These are phyloP conservation scores for Solanum megistacrolobum DNA, from an alignment of 257 asterid genomes.

Conservation along the genomic window DNA sequence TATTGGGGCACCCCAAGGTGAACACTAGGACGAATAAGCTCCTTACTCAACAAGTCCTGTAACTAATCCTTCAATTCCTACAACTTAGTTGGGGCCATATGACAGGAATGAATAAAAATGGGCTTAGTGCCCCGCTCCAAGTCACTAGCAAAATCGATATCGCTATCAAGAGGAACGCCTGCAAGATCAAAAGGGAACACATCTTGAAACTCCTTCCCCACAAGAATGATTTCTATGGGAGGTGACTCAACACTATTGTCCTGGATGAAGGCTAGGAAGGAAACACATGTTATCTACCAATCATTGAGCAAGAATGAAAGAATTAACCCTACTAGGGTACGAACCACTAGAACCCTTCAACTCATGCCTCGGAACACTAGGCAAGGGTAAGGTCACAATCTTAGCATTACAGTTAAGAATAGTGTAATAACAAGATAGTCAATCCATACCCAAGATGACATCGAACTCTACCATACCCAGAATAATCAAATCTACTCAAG, in stretches of 20 bases:
- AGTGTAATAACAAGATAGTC: background rate
- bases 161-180: background rate
- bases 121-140: background rate
- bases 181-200: background rate
- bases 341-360: background rate
- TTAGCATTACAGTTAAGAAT: too few relatives aligned
- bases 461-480: too few relatives aligned
- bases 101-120: background rate
- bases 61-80: background rate
- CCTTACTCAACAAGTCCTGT: background rate
- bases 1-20: background rate
- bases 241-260: background rate
- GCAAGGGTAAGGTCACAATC: background rate
- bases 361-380: background rate
- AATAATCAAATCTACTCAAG: too few relatives aligned
- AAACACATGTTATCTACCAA: too few relatives aligned
- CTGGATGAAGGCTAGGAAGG: too few relatives aligned
- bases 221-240: background rate
- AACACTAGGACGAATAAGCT: background rate
- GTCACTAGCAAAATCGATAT: background rate
- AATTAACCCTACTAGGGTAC: background rate
- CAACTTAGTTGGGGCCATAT: background rate
- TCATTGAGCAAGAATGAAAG: too few relatives aligned
- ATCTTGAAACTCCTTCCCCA: background rate
- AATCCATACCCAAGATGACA: background rate